A percentile compares a stretch with the other conserved stretches of the same genome.
phyloP scores from a whole-genome alignment of 768 basidiomycete genomes.

The Macrolepiota fuliginosa region DNA sequence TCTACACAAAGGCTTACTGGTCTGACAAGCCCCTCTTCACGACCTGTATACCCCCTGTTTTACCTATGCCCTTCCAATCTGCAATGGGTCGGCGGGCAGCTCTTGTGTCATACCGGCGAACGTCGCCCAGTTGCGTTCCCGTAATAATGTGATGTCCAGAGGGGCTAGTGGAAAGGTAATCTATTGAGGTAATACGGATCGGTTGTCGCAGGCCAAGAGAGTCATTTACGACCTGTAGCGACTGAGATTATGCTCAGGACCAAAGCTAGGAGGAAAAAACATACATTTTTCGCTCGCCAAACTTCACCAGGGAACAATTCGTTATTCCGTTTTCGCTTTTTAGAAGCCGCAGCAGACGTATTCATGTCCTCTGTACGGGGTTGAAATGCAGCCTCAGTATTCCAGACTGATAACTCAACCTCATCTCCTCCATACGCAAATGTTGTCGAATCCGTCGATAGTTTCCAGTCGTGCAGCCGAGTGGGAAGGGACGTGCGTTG shows the following conservation, averaged over 20 bases:
- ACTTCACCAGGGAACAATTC: constrained; percentile 67
- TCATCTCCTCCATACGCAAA: constrained; percentile 88
- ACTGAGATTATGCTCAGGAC: background rate
- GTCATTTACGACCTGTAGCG: constrained; percentile 68
- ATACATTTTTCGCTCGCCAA: constrained; percentile 84
- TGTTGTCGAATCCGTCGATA: constrained; percentile 46
- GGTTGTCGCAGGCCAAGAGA: constrained; percentile 73
- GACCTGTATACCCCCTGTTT: constrained; percentile 57
- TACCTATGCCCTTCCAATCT: constrained; percentile 60
- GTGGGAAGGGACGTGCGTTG: constrained; percentile 48
- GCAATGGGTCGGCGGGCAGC: constrained; percentile 64
- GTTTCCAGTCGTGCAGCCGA: constrained; percentile 65
- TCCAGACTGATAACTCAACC: constrained; percentile 82
- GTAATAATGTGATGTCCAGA: constrained; percentile 51
- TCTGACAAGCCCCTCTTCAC: constrained; percentile 60
- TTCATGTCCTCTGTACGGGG: constrained; percentile 17
- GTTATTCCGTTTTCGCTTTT: constrained; percentile 60
- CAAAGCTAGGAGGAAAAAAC: constrained; percentile 14
- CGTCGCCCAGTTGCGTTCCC: constrained; percentile 73
- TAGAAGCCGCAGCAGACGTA: constrained; percentile 22
- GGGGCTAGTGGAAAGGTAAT: constrained; percentile 47
- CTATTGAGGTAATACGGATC: constrained; percentile 68
- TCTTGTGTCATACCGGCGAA: constrained; percentile 78
- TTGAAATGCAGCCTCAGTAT: constrained; percentile 56
- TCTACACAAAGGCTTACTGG: constrained; percentile 44